These are phyloP conservation scores for Gigaspora rosea DNA, from an alignment of 192 early-diverging fungal genomes.

Conservation along the genomic window DNA sequence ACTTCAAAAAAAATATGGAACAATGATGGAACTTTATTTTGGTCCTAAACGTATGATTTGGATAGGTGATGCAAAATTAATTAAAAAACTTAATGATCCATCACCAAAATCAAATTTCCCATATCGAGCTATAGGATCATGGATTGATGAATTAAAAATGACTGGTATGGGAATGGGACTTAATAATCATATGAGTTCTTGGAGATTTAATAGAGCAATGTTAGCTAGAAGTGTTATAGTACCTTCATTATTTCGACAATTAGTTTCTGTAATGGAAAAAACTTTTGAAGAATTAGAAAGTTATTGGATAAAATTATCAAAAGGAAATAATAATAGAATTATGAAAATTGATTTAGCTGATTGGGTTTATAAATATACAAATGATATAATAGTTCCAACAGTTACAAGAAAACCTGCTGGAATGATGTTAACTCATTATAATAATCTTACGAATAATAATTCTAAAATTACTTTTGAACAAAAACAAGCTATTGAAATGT, in stretches of 20 bases:
- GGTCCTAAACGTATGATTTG: neutral
- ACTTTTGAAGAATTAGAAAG: neutral
- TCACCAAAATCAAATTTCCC: neutral
- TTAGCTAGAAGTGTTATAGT: neutral
- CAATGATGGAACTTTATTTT: neutral
- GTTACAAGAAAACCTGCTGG: neutral
- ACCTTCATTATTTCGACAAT: too few relatives aligned
- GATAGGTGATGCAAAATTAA: conserved; percentile 2
- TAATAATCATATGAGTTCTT: neutral
- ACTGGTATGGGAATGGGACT: neutral
- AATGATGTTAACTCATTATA: neutral
- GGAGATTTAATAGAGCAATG: neutral
- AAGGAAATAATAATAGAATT: neutral
- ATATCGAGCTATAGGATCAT: neutral
- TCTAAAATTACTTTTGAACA: neutral
- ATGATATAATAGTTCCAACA: neutral
- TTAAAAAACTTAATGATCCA: neutral
- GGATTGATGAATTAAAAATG: neutral
- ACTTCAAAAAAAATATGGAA: conserved; percentile 1
- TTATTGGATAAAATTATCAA: neutral
- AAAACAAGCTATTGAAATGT: neutral
- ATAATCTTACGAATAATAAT: neutral
- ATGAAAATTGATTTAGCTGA: neutral
- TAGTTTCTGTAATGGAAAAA: neutral
- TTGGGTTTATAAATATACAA: neutral